These are phyloP conservation scores for Excoecaria agallocha DNA, from an alignment of 345 rosid species.

Conservation along the genomic window DNA sequence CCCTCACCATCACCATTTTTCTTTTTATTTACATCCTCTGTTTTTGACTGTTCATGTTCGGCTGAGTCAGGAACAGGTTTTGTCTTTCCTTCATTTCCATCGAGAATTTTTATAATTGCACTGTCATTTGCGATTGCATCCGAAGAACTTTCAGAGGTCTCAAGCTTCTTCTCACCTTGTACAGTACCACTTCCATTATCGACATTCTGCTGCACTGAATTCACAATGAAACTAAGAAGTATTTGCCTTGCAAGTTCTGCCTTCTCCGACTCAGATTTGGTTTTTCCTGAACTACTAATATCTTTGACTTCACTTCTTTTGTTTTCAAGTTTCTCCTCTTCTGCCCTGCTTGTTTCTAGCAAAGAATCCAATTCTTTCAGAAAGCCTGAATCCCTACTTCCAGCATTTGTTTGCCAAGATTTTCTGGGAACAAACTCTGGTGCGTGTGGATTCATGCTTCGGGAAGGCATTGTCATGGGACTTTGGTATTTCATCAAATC, in stretches of 20 bases:
- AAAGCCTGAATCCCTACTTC: constrained; percentile 24
- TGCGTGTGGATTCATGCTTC: constrained; percentile 60
- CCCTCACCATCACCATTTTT: constrained; percentile 60
- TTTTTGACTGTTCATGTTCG: constrained; percentile 23
- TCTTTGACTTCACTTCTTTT: constrained; percentile 17
- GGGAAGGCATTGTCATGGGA: constrained; percentile 31
- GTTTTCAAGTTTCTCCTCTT: constrained; percentile 27
- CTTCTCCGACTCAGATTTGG: constrained; percentile 41
- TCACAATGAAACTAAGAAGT: constrained; percentile 65
- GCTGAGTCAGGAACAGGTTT: constrained; percentile 15
- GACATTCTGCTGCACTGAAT: constrained; percentile 50
- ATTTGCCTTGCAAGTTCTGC: constrained; percentile 69
- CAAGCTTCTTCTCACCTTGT: constrained; percentile 29
- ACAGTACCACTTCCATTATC: constrained; percentile 31
- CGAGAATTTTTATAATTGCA: constrained; percentile 47
- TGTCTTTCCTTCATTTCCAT: constrained; percentile 45
- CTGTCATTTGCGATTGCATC: constrained; percentile 54
- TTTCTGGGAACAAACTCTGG: constrained; percentile 59
- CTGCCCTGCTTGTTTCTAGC: constrained; percentile 20
- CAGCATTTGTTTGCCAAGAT: constrained; percentile 37
- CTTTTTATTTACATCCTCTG: constrained; percentile 25
- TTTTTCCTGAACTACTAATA: constrained; percentile 26
- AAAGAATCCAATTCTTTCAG: constrained; percentile 23
- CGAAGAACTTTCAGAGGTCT: constrained; percentile 33
- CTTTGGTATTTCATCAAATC: constrained; percentile 35